These are phyloP conservation scores for Paraphoma sp. DNA, from an alignment of 2,329 filamentous ascomycete species.

Conservation along the genomic window DNA sequence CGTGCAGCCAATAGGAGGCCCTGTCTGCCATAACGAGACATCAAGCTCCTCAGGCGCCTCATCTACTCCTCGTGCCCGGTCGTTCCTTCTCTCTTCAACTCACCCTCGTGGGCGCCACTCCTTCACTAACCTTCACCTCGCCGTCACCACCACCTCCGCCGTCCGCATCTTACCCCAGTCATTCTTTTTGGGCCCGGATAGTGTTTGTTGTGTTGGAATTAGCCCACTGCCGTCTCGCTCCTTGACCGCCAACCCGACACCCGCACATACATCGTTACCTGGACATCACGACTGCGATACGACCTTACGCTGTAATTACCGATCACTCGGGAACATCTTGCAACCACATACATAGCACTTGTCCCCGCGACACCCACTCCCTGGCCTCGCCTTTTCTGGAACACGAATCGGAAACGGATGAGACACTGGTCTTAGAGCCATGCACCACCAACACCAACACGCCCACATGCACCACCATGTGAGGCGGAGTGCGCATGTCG, in stretches of 20 bases:
- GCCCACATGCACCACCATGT: constrained; percentile 39
- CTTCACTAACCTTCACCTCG: constrained; percentile 31
- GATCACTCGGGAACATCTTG: constrained; percentile 12
- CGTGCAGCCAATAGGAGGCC: constrained; percentile 23
- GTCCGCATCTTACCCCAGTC: constrained; percentile 48
- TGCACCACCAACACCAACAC: constrained; percentile 40
- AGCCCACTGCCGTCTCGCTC: constrained; percentile 17
- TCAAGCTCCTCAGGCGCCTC: constrained; percentile 35
- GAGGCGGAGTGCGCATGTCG: constrained; percentile 26
- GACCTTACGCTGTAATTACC: constrained; percentile 47
- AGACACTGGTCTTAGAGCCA: constrained; percentile 26
- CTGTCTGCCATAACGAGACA: constrained; percentile 32
- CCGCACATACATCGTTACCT: constrained; percentile 13
- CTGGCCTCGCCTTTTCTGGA: constrained; percentile 5
- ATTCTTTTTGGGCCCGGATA: constrained; percentile 45
- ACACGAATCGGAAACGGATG: constrained; percentile 14
- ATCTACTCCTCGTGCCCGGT: constrained; percentile 42
- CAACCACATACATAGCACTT: background rate
- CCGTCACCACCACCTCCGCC: constrained; percentile 21
- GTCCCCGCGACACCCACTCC: background rate
- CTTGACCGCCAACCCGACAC: constrained; percentile 18
- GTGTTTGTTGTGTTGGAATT: constrained; percentile 28
- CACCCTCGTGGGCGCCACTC: constrained; percentile 43
- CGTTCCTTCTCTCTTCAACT: constrained; percentile 38
- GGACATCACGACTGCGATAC: constrained; percentile 39